Percentiles rank a stretch among this genome's conserved stretches.
phyloP scores from a whole-genome alignment of 441 rosid species.

The Populus hybrid region DNA sequence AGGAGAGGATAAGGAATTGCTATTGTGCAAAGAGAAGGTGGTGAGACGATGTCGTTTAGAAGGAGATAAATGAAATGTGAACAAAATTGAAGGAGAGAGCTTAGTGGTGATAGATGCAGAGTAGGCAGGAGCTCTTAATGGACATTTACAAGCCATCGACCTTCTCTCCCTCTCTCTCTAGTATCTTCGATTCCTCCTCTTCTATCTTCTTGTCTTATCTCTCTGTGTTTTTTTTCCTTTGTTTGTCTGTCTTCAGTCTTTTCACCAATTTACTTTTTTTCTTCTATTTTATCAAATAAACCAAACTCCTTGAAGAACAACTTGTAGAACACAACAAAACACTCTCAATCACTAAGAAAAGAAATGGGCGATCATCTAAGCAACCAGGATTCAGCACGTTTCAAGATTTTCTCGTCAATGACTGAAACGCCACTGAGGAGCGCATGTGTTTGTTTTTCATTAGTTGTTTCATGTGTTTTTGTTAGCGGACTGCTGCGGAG shows the following conservation, averaged over 20 bases:
- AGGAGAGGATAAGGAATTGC: slow-evolving; percentile 13
- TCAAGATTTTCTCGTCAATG: background rate
- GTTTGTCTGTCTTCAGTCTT: background rate
- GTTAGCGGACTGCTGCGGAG: too few species aligned
- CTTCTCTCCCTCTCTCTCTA: background rate
- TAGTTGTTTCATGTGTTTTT: background rate
- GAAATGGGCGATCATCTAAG: background rate
- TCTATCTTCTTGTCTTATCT: background rate
- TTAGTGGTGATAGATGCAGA: slow-evolving; percentile 9
- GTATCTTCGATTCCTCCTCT: background rate
- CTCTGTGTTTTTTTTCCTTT: background rate
- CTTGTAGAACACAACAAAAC: background rate
- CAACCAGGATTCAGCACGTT: background rate
- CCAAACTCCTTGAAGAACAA: too few species aligned
- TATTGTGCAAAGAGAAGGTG: slow-evolving; percentile 7
- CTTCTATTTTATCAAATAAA: too few species aligned
- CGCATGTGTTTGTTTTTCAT: background rate
- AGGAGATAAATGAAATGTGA: slow-evolving; percentile 2
- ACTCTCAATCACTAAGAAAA: background rate
- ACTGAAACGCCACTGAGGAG: background rate
- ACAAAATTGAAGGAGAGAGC: slow-evolving; percentile 7
- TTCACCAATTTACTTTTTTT: background rate
- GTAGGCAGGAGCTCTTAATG: background rate
- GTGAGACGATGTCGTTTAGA: slow-evolving; percentile 18
- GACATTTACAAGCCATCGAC: slow-evolving; percentile 23